Base-by-base conservation (phyloP, 345 rosid genomes). In the Mercurialis annua region DNA sequence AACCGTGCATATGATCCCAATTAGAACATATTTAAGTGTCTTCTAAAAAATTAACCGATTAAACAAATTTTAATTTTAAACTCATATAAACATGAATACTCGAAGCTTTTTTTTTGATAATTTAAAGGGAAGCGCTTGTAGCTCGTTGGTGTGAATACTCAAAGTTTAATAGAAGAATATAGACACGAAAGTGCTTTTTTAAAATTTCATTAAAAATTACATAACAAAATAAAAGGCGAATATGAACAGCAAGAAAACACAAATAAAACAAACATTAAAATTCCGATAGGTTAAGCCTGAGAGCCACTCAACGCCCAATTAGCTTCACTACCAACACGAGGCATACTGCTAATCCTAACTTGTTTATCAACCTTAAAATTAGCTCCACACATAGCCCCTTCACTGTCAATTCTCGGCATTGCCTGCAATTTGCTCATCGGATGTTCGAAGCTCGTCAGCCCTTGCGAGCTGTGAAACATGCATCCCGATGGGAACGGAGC, bases 401-500 rank as follows among this genome's bases (percentile, higher is more conserved):
- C 97, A 52, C 98, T 92, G 42, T 95, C 99, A 57, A 78, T 76
- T 73, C 99, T 92, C 1, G 90, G 84, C 97, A 95, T 86, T 10
- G 99, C 96, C 80, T 86, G 88, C 76, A 95, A 65, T 80, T 78
- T 73, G 71, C 78, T 83, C 60, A 59, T 87, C 0, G 97, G 99
- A 71, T 91, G 97, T 64, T 94, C 99, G 51, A 87, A 94, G 76
- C 96, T 94, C 92, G 76, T 88, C 74, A 94, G 64, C 20, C 97
- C 97, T 16, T 79, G 79, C 34, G 84, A 90, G 31, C 87, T 86
- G 58, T 89, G 92, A 73, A 91, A 94, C 92, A 92, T 86, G 59
- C 89, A 94, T 7, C 97, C 95, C 54, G 73, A 23, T 10, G 97
- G 99, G 75, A 91, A 94, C 58, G 97, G 93, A 23, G 99, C 98